phyloP scores from a whole-genome alignment of 2,329 filamentous ascomycete genomes.

The Ophiostoma australiae region DNA sequence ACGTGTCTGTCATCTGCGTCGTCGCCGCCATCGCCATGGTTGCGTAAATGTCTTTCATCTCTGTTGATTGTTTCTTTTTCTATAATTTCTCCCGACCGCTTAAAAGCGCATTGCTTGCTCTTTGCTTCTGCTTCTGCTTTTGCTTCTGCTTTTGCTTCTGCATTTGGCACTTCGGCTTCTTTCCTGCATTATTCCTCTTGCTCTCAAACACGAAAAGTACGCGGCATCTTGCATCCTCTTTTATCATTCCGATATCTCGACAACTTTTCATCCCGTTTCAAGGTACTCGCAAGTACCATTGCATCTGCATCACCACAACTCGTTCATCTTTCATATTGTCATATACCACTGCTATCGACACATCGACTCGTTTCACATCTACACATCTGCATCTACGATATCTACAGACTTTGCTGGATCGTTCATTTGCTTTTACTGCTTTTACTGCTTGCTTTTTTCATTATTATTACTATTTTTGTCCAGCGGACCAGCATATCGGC shows the following conservation, averaged over 20 bases:
- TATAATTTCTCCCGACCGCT: neutral
- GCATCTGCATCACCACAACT: neutral
- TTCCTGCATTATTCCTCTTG: neutral
- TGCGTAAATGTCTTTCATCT: slow-evolving; percentile 22
- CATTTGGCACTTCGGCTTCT: neutral
- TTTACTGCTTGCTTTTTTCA: neutral
- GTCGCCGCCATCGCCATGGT: slow-evolving; percentile 30
- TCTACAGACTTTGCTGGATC: neutral
- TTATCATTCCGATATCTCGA: neutral
- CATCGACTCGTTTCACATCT: neutral
- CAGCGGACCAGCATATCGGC: neutral
- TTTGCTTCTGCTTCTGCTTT: neutral
- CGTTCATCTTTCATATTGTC: neutral
- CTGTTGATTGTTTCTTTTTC: neutral
- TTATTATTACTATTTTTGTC: neutral
- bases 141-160: neutral
- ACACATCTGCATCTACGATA: neutral
- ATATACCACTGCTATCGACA: neutral
- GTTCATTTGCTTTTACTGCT: neutral
- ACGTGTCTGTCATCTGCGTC: slow-evolving; percentile 29
- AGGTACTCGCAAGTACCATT: neutral
- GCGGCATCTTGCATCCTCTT: neutral
- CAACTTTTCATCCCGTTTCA: neutral
- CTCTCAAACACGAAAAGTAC: neutral
- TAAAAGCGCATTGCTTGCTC: neutral